phyloP scores from a whole-genome alignment of 2,329 filamentous ascomycete genomes.

The Sordariomycetes sp. region DNA sequence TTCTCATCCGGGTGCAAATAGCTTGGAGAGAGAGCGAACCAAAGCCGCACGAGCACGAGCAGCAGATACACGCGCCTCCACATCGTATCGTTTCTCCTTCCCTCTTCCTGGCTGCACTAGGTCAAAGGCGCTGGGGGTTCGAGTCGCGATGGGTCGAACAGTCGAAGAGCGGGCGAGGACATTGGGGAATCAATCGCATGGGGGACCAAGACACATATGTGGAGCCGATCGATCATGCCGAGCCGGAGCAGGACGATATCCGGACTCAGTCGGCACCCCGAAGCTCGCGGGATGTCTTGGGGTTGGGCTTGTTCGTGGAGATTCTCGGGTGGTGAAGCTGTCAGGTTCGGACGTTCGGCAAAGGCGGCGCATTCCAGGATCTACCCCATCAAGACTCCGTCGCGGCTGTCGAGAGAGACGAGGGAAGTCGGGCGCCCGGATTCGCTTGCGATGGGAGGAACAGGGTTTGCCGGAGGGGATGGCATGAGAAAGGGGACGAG shows the following conservation, averaged over 20 bases:
- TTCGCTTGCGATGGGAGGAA: background rate
- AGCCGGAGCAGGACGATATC: background rate
- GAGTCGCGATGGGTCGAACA: background rate
- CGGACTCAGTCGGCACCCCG: background rate
- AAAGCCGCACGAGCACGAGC: conserved; percentile 76
- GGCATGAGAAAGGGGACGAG: background rate
- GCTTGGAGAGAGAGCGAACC: conserved; percentile 88
- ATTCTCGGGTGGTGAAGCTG: background rate
- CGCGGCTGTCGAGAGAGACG: background rate
- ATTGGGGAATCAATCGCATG: background rate
- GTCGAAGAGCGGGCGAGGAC: background rate
- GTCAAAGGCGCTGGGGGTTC: background rate
- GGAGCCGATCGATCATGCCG: background rate
- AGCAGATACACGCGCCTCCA: conserved; percentile 85
- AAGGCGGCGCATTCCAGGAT: background rate
- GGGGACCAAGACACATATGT: conserved; percentile 1
- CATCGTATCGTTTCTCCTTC: conserved; percentile 38
- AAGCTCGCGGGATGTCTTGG: background rate
- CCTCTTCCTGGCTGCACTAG: background rate
- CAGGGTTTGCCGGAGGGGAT: background rate
- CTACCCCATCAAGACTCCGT: background rate
- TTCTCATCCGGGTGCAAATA: conserved; percentile 98
- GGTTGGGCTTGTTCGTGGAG: background rate
- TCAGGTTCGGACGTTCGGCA: background rate
- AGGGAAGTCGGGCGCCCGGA: background rate